Base-by-base conservation (phyloP, 2,329 filamentous ascomycete genomes). In the Raffaelea ambrosiae region DNA sequence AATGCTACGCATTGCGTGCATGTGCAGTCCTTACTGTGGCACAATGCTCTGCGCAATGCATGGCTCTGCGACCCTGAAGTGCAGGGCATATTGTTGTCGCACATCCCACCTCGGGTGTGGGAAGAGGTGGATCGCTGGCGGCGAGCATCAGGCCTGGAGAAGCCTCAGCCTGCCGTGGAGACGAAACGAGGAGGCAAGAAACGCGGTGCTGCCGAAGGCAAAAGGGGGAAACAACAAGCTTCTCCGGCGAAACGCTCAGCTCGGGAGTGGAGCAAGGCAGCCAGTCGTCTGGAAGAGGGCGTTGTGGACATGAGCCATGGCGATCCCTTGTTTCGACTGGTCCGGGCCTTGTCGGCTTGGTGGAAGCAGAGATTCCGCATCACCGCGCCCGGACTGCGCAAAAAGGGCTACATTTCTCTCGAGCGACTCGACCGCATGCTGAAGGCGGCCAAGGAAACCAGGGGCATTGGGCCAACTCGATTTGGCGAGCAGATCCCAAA, bases 281-380 rank as follows among this genome's bases (percentile, higher is more conserved):
- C 88, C 1, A 74, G 83, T 48, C 77, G 76, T 39, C 65, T 88
- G 1, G 87, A 91, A 55, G 76, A 77, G 20, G 84, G 83, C 0
- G 73, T 74, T 22, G 77, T 86, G 4, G 86, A 95, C 57, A 76
- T 91, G 70, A 93, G 87, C 61, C 77, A 81, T 39, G 88, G 88
- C 0, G 90, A 96, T 62, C 89, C 90, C 1, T 66, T 95, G 5
- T 77, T 91, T 46, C 74, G 83, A 20, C 70, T 97, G 4, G 72
- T 97, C 58, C 85, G 84, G 57, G 73, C 80, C 3, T 67, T 98
- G n/a, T 73, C 83, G 10, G 77, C 82, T 2, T 96, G 88, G 73
- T 98, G 93, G 93, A 89, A 83, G 61, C 85, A 89, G 57, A 76
- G 83, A 31, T 98, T 95, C 63, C 77, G 72, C 2, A 73, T 93